Base-by-base conservation (phyloP, 148 eudicot species). In the Polygonum maritimum region DNA sequence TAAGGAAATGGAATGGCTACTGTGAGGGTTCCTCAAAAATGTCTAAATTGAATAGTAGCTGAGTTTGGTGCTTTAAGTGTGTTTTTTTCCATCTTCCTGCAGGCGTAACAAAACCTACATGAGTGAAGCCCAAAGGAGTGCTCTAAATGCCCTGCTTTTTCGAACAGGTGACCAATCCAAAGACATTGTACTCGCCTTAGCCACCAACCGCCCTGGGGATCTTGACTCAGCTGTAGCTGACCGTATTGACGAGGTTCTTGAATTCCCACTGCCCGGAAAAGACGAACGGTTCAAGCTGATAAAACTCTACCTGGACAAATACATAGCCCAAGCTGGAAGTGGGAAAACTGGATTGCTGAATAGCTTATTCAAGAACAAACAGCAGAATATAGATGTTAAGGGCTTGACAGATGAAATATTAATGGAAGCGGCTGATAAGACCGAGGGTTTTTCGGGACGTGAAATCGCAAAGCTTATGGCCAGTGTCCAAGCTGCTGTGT, bases 51-150 rank as follows among this genome's bases (percentile, higher is more conserved):
- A 44, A 44, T 44, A 44, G 47, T 44, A 6, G 7, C 0, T 7
- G 7, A 6, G 9, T 54, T 54, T 10, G 6, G 60, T 54, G 47
- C 47, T 54, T 5, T 21, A 54, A n/a, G 26, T n/a, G 22, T 13
- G 92, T 49, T 85, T 94, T 62, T 90, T 89, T 76, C 90, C 96
- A 33, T 92, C 96, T 0, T 96, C 97, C 75, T 82, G 57, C 92
- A 96, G 99, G 86, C 89, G 99, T 71, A 96, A 96, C 87, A 96
- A 92, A 85, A 88, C 90, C 36, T 91, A 96, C 74, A 96, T 92
- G 99, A 96, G 99, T 86, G 99, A 96, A 88, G 97, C 99, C 78
- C 99, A 96, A 77, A 85, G 99, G 82, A 96, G 99, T 84, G 98
- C 99, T 52, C 94, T 92, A 74, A 92, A 96, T 54, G 99, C 99